These are phyloP conservation scores for Ascodesmis nigricans DNA, from an alignment of 495 filamentous ascomycete species.

Conservation along the genomic window DNA sequence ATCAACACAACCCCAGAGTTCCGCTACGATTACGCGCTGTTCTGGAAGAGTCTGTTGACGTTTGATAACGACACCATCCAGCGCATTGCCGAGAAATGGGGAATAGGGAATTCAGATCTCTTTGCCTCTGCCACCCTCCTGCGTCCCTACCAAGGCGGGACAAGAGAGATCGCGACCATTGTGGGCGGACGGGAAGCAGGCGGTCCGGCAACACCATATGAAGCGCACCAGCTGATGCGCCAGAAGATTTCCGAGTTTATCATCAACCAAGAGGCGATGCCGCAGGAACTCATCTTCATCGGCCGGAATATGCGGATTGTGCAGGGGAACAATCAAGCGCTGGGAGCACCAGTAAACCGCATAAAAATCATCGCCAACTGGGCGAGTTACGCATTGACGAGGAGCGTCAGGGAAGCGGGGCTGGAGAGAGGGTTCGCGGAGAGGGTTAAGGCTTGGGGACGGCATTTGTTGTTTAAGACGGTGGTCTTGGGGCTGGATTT, in stretches of 20 bases:
- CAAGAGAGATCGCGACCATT: slow-evolving; percentile 32
- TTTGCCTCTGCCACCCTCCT: slow-evolving; percentile 80
- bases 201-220: slow-evolving; percentile 43
- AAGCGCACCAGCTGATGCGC: slow-evolving; percentile 67
- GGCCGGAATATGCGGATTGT: slow-evolving; percentile 90
- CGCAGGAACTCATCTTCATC: slow-evolving; percentile 83
- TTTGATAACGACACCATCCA: slow-evolving; percentile 70
- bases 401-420: slow-evolving; percentile 31
- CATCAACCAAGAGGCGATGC: slow-evolving; percentile 78
- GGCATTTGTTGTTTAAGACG: slow-evolving; percentile 55
- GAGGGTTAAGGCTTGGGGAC: slow-evolving; percentile 31
- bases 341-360: slow-evolving; percentile 82
- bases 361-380: slow-evolving; percentile 86
- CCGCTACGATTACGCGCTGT: slow-evolving; percentile 67
- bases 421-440: slow-evolving; percentile 26
- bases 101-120: slow-evolving; percentile 66
- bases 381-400: slow-evolving; percentile 37
- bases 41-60: slow-evolving; percentile 84
- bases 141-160: slow-evolving; percentile 75
- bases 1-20: slow-evolving; percentile 71
- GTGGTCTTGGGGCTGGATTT: slow-evolving; percentile 63
- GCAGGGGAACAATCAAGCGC: slow-evolving; percentile 55
- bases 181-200: slow-evolving; percentile 23
- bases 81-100: slow-evolving; percentile 54
- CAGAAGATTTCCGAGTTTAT: slow-evolving; percentile 67